Conservation (phyloP, 306 rosid genomes). For the Sesbania bispinosa region DNA sequence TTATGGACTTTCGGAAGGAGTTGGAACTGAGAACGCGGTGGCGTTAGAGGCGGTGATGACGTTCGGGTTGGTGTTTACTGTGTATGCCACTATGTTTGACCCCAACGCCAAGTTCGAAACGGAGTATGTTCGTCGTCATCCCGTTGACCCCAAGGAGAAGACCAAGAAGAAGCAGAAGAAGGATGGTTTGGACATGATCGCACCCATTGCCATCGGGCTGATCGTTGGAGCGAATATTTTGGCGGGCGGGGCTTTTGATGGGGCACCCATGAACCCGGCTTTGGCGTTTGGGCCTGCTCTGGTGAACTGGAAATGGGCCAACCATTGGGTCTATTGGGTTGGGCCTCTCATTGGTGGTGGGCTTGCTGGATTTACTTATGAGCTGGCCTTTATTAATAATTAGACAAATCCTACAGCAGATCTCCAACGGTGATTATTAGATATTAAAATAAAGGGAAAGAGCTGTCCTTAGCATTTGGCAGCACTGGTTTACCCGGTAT, state of each 20-base stretch:
- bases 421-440: too few relatives aligned
- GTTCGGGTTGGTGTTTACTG: conserved; percentile 55
- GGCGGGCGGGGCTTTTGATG: conserved; percentile 58
- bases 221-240: conserved; percentile 59
- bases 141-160: too few relatives aligned
- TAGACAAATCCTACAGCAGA: too few relatives aligned
- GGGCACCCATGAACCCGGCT: conserved; percentile 69
- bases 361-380: conserved; percentile 47
- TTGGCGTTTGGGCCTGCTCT: conserved; percentile 64
- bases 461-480: too few relatives aligned
- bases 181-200: conserved; percentile 38
- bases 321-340: conserved; percentile 71
- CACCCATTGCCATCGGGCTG: conserved; percentile 68
- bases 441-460: too few relatives aligned
- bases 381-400: conserved; percentile 32
- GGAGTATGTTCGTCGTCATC: too few relatives aligned
- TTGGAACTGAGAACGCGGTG: conserved; percentile 43
- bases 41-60: conserved; percentile 67
- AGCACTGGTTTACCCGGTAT: too few relatives aligned
- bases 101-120: conserved; percentile 35
- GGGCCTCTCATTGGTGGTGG: conserved; percentile 67
- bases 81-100: conserved; percentile 56
- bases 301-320: conserved; percentile 49
- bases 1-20: conserved; percentile 31
- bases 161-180: too few relatives aligned